Evolutionary conservation across 2,329 filamentous ascomycete genomes (phyloP), one percentile per base, ranked within the genome.

Genomic region (Pezicula neosporulosa): DNA sequence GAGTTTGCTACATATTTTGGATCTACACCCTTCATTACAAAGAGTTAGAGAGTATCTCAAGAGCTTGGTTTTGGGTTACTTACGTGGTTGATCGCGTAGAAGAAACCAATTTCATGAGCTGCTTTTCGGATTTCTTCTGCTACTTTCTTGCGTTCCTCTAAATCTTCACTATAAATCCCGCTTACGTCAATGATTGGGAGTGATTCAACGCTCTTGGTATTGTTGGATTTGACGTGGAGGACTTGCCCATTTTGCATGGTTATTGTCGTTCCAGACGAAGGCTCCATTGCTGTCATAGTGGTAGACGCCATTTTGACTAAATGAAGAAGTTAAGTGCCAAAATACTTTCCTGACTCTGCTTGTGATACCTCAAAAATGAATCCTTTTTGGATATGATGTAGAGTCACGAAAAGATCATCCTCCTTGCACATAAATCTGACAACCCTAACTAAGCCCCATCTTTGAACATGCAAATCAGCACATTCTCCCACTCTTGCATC

Each of bases 171-270:
- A 28, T 70, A 60, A n/a, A 67, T 67, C 3, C 55, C 46, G 4
- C 62, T 57, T 12, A 76, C 57, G 50, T 76, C 72, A 47, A 75
- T 70, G 28, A 75, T 48, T 0, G 72, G 72, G 13, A 75, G 72
- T 50, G 15, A 16, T 39, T 39, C 37, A 7, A 19, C 37, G 37
- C 37, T 39, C 15, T 39, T 39, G n/a, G 37, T 39, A 19, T 16
- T 42, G 38, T 42, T 42, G 38, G 38, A 42, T n/a, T 39, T 39
- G n/a, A 39, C 37, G 8, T 39, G 37, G 9, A 39, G 37, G 9
- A 39, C 19, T 19, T n/a, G n/a, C 8, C 37, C 37, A 39, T 39
- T 39, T 19, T 39, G 37, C 37, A 39, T 39, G 15, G 37, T 39
- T 39, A 39, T 39, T n/a, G 37, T 39, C 13, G 37, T 39, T 19